phyloP scores from a whole-genome alignment of 179 eudicot genomes.

The Amaranthus tricolor region DNA sequence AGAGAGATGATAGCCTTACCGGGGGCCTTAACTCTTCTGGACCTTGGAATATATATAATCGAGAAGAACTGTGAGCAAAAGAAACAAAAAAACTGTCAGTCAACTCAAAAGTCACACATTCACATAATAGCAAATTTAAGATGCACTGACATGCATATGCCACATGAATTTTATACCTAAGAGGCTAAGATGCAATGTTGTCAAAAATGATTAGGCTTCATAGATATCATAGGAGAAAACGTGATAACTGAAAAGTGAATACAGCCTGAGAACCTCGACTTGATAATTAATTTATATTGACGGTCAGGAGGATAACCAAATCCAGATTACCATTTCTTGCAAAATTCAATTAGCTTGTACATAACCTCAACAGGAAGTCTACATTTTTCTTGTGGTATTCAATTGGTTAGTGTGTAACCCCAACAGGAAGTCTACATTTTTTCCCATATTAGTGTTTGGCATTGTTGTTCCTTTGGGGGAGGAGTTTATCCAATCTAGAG shows the following conservation, averaged over 20 bases:
- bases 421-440: not conserved
- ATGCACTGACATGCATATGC: not conserved
- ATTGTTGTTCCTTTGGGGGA: too few species aligned
- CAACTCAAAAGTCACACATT: not conserved
- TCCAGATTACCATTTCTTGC: too few species aligned
- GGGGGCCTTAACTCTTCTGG: slow-evolving; percentile 91
- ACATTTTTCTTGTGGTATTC: not conserved
- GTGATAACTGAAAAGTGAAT: not conserved
- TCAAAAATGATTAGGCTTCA: not conserved
- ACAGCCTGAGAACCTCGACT: not conserved
- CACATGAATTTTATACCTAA: not conserved
- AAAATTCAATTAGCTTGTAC: too few species aligned
- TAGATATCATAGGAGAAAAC: not conserved
- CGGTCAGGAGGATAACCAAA: not conserved
- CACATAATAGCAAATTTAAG: not conserved
- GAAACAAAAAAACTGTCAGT: slow-evolving; percentile 14
- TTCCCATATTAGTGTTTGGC: not conserved
- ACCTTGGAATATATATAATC: slow-evolving; percentile 90
- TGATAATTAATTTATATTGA: not conserved
- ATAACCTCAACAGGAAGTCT: not conserved
- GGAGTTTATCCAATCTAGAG: not conserved
- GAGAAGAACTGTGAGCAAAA: slow-evolving; percentile 60
- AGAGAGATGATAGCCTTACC: slow-evolving; percentile 41
- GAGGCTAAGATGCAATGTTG: not conserved
- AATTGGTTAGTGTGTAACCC: not conserved